A percentile compares a stretch with the other conserved stretches of the same genome.
Conservation (phyloP, 2,329 filamentous ascomycete species). For the Fusarium sp. region DNA sequence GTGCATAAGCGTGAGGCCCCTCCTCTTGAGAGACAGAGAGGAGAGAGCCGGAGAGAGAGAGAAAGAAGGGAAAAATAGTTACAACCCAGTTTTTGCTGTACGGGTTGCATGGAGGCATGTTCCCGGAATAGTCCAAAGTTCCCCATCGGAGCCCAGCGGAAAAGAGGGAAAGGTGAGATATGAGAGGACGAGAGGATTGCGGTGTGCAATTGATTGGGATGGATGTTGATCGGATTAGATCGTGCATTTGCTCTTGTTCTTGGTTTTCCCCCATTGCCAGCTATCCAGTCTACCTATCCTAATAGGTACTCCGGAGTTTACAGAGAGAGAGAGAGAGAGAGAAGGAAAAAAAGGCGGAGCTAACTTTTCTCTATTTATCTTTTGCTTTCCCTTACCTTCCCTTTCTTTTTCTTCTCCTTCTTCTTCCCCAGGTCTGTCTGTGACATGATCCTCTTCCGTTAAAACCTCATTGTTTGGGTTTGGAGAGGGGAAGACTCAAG, state of each 20-base stretch:
- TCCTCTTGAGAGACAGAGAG: background rate
- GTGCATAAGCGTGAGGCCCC: conserved; percentile 48
- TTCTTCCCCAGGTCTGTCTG: conserved; percentile 37
- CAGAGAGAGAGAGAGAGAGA: background rate
- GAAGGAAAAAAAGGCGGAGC: conserved; percentile 36
- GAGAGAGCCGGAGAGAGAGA: background rate
- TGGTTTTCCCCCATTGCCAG: conserved; percentile 2
- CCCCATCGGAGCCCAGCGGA: conserved; percentile 23
- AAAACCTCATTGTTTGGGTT: conserved; percentile 35
- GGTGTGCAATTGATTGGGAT: conserved; percentile 38
- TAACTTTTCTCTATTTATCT: conserved; percentile 33
- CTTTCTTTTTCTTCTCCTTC: conserved; percentile 13
- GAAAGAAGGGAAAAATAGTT: conserved; percentile 9
- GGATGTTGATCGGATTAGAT: conserved; percentile 17
- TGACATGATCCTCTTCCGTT: conserved; percentile 34
- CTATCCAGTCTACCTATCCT: background rate
- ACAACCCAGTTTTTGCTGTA: conserved; percentile 31
- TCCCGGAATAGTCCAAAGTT: conserved; percentile 23
- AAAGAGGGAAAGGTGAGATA: conserved; percentile 6
- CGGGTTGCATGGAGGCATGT: conserved; percentile 18
- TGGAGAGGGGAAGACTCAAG: conserved; percentile 37
- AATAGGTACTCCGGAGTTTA: conserved; percentile 3
- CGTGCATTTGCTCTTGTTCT: conserved; percentile 5
- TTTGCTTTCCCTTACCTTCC: conserved; percentile 17
- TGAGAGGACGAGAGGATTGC: conserved; percentile 17